Evolutionary conservation across 1,284 basidiomycete species (phyloP).

Genomic region (Heterobasidion annosum): DNA sequence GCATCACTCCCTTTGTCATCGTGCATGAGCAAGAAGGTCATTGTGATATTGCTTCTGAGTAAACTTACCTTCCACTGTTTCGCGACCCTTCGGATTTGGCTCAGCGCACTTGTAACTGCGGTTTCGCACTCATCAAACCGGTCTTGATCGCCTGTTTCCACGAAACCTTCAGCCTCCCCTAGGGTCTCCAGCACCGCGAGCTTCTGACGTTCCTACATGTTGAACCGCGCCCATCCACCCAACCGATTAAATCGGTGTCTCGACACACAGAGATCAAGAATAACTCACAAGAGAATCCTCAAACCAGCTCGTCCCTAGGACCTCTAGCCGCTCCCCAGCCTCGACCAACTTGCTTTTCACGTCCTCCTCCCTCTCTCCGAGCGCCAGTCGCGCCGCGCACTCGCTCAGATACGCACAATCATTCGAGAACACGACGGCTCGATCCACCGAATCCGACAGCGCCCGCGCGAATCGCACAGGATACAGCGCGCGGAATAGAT

Average conservation of each 20-base stretch:
- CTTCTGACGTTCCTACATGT: conserved; percentile 32
- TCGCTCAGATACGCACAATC: conserved; percentile 69
- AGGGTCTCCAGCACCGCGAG: conserved; percentile 37
- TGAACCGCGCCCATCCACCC: not conserved
- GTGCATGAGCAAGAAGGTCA: conserved; percentile 24
- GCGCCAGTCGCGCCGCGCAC: conserved; percentile 33
- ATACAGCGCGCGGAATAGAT: conserved; percentile 77
- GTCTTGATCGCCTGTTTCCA: conserved; percentile 65
- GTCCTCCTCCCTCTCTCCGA: conserved; percentile 17
- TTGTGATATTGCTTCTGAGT: not conserved
- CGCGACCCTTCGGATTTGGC: conserved; percentile 57
- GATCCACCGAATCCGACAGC: conserved; percentile 44
- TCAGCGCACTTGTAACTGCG: conserved; percentile 58
- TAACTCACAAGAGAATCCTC: conserved; percentile 54
- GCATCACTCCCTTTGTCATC: conserved; percentile 27
- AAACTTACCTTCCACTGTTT: conserved; percentile 65
- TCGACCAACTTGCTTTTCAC: conserved; percentile 42
- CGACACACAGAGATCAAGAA: not conserved
- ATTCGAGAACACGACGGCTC: conserved; percentile 79
- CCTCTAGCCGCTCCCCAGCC: conserved; percentile 34
- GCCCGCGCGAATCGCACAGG: conserved; percentile 57
- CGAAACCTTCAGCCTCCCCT: conserved; percentile 62
- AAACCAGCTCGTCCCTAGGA: conserved; percentile 58
- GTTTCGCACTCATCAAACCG: conserved; percentile 73
- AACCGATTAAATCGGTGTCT: not conserved